Evolutionary conservation across 495 filamentous ascomycete genomes (phyloP).

Genomic region (Trichoderma asperelloides): DNA sequence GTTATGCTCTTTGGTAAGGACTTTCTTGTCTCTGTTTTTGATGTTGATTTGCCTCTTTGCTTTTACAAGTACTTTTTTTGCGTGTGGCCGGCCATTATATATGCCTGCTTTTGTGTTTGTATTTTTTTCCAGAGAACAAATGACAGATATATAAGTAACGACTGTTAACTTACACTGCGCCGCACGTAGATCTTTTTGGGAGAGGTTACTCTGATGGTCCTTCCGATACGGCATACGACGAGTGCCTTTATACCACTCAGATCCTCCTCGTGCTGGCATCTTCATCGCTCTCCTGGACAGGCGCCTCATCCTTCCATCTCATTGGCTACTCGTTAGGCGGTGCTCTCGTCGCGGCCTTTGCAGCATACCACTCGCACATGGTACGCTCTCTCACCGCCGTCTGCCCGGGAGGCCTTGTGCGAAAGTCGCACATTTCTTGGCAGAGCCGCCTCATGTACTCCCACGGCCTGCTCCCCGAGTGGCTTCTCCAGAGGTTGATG

Average conservation of each 20-base stretch:
- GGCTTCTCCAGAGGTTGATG: slow-evolving; percentile 44
- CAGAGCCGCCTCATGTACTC: slow-evolving; percentile 35
- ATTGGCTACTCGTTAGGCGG: slow-evolving; percentile 83
- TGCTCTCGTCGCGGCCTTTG: slow-evolving; percentile 62
- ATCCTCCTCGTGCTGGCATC: slow-evolving; percentile 63
- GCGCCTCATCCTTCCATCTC: slow-evolving; percentile 49
- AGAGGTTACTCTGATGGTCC: slow-evolving; percentile 73
- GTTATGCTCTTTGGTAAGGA: slow-evolving; percentile 68
- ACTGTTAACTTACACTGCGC: not conserved
- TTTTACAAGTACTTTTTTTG: too few relatives aligned
- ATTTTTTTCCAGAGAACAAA: too few relatives aligned
- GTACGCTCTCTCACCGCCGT: slow-evolving; percentile 65
- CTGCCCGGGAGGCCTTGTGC: slow-evolving; percentile 56
- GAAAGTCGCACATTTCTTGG: slow-evolving; percentile 31
- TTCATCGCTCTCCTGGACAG: slow-evolving; percentile 45
- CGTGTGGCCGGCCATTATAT: too few relatives aligned
- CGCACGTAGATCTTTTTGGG: slow-evolving; percentile 54
- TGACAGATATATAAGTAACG: not conserved
- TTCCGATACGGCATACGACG: slow-evolving; percentile 54
- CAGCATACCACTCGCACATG: slow-evolving; percentile 57
- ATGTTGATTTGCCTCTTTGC: too few relatives aligned
- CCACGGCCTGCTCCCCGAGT: slow-evolving; percentile 40
- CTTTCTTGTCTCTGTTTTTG: slow-evolving; percentile 7
- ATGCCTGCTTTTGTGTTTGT: not conserved
- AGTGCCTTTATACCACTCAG: slow-evolving; percentile 61